These are phyloP conservation scores for Coemansia erecta DNA, from an alignment of 192 early-diverging fungal species.

Conservation along the genomic window DNA sequence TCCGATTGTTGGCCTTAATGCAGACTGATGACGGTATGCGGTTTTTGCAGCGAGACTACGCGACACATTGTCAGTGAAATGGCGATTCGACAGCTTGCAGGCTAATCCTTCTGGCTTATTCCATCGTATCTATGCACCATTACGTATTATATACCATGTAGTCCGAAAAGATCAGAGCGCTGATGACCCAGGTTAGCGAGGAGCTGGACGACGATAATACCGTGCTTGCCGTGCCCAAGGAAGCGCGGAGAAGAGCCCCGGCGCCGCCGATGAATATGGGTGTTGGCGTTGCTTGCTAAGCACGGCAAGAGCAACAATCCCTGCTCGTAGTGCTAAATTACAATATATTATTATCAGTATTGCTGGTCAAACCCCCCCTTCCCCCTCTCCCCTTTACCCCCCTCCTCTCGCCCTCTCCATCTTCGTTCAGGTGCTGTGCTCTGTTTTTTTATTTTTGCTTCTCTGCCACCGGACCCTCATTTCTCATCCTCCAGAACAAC, in stretches of 20 bases:
- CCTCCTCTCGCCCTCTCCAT: neutral
- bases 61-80: neutral
- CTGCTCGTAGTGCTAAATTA: neutral
- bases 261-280: constrained; percentile 18
- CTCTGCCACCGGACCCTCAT: too few relatives aligned
- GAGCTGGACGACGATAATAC: constrained; percentile 43
- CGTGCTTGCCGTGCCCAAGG: constrained; percentile 15
- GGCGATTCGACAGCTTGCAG: too few relatives aligned
- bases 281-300: constrained; percentile 35
- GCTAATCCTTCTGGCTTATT: too few relatives aligned
- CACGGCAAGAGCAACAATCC: neutral
- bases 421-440: too few relatives aligned
- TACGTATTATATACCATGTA: constrained; percentile 16
- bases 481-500: too few relatives aligned
- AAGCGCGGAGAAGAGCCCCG: constrained; percentile 9
- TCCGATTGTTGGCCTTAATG: too few relatives aligned
- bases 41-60: too few relatives aligned
- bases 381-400: neutral
- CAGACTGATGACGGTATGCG: too few relatives aligned
- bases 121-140: neutral
- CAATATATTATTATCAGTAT: neutral
- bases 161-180: constrained; percentile 45
- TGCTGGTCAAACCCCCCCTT: constrained; percentile 2
- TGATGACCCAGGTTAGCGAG: constrained; percentile 51
- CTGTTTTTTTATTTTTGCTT: too few relatives aligned